Evolutionary conservation across 1,284 basidiomycete genomes (phyloP).

Genomic region (Ustilago lituana): DNA sequence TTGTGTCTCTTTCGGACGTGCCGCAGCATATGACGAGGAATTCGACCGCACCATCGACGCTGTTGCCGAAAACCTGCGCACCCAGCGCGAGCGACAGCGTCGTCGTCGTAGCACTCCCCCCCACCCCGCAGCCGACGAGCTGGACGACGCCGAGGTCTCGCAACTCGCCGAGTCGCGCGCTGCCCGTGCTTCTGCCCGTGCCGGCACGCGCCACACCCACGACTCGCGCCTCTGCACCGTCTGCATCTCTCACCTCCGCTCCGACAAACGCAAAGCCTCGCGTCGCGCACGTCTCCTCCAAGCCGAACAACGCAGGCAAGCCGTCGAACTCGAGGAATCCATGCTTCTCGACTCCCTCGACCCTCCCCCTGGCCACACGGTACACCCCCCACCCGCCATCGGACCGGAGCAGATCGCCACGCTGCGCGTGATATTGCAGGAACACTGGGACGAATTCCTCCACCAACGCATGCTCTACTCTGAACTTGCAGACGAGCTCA

Average conservation of each 20-base stretch:
- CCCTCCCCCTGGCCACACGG: background rate
- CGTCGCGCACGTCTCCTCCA: conserved; percentile 19
- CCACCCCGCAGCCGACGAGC: background rate
- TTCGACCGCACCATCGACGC: conserved; percentile 42
- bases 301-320: conserved; percentile 21
- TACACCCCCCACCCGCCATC: background rate
- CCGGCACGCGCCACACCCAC: conserved; percentile 16
- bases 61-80: conserved; percentile 32
- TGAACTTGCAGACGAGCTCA: conserved; percentile 65
- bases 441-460: conserved; percentile 64
- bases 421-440: conserved; percentile 36
- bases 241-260: conserved; percentile 14
- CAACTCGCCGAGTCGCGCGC: conserved; percentile 39
- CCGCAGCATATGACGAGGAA: conserved; percentile 20
- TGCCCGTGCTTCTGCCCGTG: conserved; percentile 16
- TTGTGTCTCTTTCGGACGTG: conserved; percentile 20
- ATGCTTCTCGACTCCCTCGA: conserved; percentile 23
- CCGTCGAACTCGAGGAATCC: conserved; percentile 36
- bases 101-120: background rate
- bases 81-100: conserved; percentile 24
- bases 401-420: conserved; percentile 1
- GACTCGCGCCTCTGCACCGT: conserved; percentile 38
- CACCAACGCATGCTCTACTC: conserved; percentile 61
- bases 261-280: conserved; percentile 24
- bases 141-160: conserved; percentile 45